These are phyloP conservation scores for Mortierella polycephala DNA, from an alignment of 371 early-diverging fungal genomes.

Conservation along the genomic window DNA sequence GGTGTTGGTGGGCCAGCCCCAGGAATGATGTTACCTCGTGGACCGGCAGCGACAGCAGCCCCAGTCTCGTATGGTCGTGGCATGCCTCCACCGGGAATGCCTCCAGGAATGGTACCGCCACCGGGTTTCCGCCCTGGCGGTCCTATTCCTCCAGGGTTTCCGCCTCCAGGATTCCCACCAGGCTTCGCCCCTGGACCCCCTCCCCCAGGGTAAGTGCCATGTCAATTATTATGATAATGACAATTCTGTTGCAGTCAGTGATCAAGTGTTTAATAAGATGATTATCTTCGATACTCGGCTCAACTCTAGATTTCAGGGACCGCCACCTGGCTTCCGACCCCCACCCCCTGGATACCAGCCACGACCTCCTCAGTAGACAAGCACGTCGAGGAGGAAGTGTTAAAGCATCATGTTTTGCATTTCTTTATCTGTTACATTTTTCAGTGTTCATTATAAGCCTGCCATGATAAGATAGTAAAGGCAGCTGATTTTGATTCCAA, in stretches of 20 bases:
- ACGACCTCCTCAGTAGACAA: conserved; percentile 37
- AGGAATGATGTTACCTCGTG: conserved; percentile 79
- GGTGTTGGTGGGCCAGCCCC: conserved; percentile 94
- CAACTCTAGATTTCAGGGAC: conserved; percentile 44
- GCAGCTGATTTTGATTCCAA: conserved; percentile 16
- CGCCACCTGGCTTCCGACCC: conserved; percentile 67
- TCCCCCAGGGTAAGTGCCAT: conserved; percentile 42
- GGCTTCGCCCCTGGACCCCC: conserved; percentile 45
- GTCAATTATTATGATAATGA: conserved; percentile 9
- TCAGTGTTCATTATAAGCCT: background rate
- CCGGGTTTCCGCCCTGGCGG: conserved; percentile 58
- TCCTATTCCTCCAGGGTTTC: conserved; percentile 35
- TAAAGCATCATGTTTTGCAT: conserved; percentile 1
- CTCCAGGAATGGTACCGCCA: conserved; percentile 35
- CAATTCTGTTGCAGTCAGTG: conserved; percentile 26
- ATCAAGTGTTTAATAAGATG: background rate
- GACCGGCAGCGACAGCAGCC: conserved; percentile 63
- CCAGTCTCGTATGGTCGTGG: conserved; percentile 83
- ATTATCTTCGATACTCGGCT: conserved; percentile 1
- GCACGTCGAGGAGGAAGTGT: background rate
- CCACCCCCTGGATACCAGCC: conserved; percentile 47
- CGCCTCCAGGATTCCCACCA: conserved; percentile 55
- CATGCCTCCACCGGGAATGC: conserved; percentile 61
- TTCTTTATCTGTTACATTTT: background rate
- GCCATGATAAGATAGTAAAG: too few species aligned